phyloP scores from a whole-genome alignment of 176 grass and related monocot genomes.

The Paspalum vaginatum region DNA sequence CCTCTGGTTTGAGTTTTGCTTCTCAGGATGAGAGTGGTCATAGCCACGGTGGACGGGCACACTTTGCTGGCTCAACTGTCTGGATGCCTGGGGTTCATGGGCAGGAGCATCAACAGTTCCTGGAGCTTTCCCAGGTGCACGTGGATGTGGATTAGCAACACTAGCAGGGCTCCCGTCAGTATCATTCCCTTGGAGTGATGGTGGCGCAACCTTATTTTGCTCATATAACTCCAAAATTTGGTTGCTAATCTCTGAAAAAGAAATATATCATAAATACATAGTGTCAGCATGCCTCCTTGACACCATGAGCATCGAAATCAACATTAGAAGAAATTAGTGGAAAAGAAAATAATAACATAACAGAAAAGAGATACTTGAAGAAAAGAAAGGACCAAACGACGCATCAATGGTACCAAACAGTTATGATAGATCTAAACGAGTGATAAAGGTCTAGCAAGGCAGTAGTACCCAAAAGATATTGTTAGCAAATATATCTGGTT shows the following conservation, averaged over 20 bases:
- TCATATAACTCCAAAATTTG: slow-evolving; percentile 96
- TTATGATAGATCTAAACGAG: not conserved
- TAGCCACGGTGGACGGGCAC: slow-evolving; percentile 26
- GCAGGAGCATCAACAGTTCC: slow-evolving; percentile 44
- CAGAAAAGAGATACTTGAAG: slow-evolving; percentile 4
- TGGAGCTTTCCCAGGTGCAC: slow-evolving; percentile 38
- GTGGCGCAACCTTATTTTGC: slow-evolving; percentile 58
- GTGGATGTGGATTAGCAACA: slow-evolving; percentile 51
- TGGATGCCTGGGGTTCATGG: slow-evolving; percentile 46
- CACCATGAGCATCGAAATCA: slow-evolving; percentile 4
- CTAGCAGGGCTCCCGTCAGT: slow-evolving; percentile 61
- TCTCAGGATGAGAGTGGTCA: slow-evolving; percentile 49
- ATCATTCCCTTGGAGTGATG: slow-evolving; percentile 61
- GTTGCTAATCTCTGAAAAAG: slow-evolving; percentile 90
- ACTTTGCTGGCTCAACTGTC: slow-evolving; percentile 8
- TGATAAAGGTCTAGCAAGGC: not conserved
- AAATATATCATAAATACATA: not conserved
- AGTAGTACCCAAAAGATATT: not conserved
- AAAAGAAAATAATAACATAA: not conserved
- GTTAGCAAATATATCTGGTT: not conserved
- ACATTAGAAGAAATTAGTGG: not conserved
- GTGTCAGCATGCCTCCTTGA: not conserved
- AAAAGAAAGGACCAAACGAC: not conserved
- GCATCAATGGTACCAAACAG: slow-evolving; percentile 7
- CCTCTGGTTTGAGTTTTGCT: slow-evolving; percentile 51